phyloP scores from a whole-genome alignment of 2,329 filamentous ascomycete species.

The Fusarium sp. region DNA sequence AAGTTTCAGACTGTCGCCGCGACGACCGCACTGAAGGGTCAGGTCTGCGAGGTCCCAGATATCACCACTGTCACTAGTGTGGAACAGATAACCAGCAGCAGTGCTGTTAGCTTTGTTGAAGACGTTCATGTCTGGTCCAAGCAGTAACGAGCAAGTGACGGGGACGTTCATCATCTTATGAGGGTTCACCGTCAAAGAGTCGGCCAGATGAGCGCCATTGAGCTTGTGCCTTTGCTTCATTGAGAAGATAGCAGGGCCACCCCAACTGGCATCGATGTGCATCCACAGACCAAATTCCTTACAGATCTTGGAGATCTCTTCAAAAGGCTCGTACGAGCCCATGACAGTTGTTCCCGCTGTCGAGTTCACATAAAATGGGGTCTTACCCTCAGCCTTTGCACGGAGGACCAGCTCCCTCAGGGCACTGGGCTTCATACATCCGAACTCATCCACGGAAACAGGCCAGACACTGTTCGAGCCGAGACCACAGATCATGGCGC shows the following conservation, averaged over 20 bases:
- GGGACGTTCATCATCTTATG: slow-evolving; percentile 98
- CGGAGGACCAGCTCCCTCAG: slow-evolving; percentile 72
- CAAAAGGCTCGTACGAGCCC: slow-evolving; percentile 87
- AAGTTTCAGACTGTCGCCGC: slow-evolving; percentile 87
- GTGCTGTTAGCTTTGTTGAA: slow-evolving; percentile 90
- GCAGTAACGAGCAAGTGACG: slow-evolving; percentile 88
- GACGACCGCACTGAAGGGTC: slow-evolving; percentile 91
- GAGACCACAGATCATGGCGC: slow-evolving; percentile 89
- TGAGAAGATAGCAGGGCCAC: slow-evolving; percentile 84
- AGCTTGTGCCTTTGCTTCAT: slow-evolving; percentile 72
- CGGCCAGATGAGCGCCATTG: slow-evolving; percentile 76
- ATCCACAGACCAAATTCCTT: slow-evolving; percentile 82
- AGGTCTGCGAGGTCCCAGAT: slow-evolving; percentile 92
- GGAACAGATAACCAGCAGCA: slow-evolving; percentile 87
- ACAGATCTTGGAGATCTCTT: slow-evolving; percentile 76
- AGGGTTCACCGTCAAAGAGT: slow-evolving; percentile 89
- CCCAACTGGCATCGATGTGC: slow-evolving; percentile 94
- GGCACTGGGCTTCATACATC: slow-evolving; percentile 75
- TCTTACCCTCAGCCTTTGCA: slow-evolving; percentile 75
- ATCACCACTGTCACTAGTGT: slow-evolving; percentile 66
- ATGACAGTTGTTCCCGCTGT: slow-evolving; percentile 95
- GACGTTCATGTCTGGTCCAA: slow-evolving; percentile 78
- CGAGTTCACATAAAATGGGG: slow-evolving; percentile 93
- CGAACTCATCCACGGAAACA: slow-evolving; percentile 78
- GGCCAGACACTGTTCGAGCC: slow-evolving; percentile 78